These are phyloP conservation scores for Antrodiella citrinella DNA, from an alignment of 768 basidiomycete species.

Conservation along the genomic window DNA sequence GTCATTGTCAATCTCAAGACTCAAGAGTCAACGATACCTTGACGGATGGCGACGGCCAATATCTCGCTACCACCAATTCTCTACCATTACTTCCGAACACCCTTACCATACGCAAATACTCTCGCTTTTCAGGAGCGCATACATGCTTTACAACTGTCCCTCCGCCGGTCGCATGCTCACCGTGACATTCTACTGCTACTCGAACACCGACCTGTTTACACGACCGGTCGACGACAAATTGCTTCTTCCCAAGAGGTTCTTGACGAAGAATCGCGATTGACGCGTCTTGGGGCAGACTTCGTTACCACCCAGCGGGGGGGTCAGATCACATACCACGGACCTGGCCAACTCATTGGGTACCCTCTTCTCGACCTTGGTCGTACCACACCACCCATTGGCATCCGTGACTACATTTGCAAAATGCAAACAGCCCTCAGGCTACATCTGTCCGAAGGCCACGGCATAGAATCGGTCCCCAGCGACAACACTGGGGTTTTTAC, in stretches of 20 bases:
- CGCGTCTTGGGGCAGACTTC: conserved; percentile 80
- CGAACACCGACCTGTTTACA: conserved; percentile 92
- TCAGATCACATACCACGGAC: conserved; percentile 94
- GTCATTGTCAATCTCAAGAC: not conserved
- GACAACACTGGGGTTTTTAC: conserved; percentile 91
- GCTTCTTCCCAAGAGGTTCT: conserved; percentile 42
- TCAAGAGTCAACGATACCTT: no score
- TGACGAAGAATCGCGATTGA: conserved; percentile 58
- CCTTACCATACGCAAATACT: conserved; percentile 66
- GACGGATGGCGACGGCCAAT: not conserved
- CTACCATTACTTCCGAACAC: conserved; percentile 72
- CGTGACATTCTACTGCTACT: conserved; percentile 68
- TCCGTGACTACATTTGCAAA: conserved; percentile 78
- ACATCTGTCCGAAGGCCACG: conserved; percentile 55
- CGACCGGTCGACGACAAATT: conserved; percentile 79
- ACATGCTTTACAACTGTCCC: conserved; percentile 57
- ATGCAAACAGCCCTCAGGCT: conserved; percentile 65
- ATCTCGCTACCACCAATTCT: conserved; percentile 54
- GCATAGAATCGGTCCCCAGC: conserved; percentile 47
- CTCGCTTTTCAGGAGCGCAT: conserved; percentile 66
- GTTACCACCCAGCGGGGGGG: conserved; percentile 79
- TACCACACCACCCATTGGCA: conserved; percentile 60
- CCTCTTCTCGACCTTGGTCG: conserved; percentile 86
- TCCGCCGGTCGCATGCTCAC: conserved; percentile 32
- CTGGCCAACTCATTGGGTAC: conserved; percentile 95